Conservation (phyloP, 2,329 filamentous ascomycete genomes). For the Cladosporium sp. region DNA sequence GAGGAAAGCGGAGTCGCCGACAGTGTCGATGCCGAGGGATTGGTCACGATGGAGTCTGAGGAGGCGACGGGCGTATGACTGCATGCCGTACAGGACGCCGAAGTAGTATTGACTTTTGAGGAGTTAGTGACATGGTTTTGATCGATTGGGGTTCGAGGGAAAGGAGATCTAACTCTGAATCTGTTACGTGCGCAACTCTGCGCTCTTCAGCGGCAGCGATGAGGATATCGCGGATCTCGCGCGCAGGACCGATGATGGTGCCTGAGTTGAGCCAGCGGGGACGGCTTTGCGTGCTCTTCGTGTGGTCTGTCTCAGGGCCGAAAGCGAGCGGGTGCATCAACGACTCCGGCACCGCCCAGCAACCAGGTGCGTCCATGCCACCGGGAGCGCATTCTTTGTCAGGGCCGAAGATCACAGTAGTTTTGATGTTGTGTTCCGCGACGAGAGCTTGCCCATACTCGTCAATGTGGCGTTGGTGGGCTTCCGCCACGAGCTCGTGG, state of each 20-base stretch:
- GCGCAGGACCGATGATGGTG: conserved; percentile 39
- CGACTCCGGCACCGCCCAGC: conserved; percentile 26
- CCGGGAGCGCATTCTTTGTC: conserved; percentile 29
- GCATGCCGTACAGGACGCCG: neutral
- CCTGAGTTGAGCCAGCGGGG: conserved; percentile 36
- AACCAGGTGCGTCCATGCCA: conserved; percentile 18
- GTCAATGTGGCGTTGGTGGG: conserved; percentile 40
- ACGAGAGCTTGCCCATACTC: conserved; percentile 14
- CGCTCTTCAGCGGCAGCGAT: conserved; percentile 31
- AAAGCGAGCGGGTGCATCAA: conserved; percentile 13
- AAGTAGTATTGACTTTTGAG: conserved; percentile 14
- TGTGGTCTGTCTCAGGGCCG: conserved; percentile 28
- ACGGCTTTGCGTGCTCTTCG: conserved; percentile 25
- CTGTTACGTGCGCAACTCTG: neutral
- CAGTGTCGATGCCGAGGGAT: neutral
- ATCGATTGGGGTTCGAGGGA: neutral
- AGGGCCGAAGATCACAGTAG: conserved; percentile 26
- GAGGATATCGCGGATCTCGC: conserved; percentile 23
- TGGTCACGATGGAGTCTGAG: neutral
- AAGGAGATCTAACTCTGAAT: neutral
- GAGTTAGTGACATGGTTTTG: neutral
- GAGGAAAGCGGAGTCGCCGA: neutral
- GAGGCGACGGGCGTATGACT: neutral
- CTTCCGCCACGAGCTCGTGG: conserved; percentile 47
- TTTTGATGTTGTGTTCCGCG: conserved; percentile 16